phyloP scores from a whole-genome alignment of 768 basidiomycete species.

The Suillus spraguei region DNA sequence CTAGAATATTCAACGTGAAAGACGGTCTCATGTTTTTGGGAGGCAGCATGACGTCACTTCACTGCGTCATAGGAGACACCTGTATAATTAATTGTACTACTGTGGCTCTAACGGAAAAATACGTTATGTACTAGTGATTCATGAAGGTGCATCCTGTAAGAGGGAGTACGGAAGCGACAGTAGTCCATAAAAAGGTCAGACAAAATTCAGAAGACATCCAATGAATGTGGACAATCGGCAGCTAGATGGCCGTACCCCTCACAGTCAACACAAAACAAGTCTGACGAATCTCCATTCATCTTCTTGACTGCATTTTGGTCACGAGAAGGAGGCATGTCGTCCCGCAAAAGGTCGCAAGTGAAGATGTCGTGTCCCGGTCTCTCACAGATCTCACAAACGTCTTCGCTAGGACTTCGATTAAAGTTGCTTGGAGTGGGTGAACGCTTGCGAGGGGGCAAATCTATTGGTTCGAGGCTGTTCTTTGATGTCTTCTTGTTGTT shows the following conservation, averaged over 20 bases:
- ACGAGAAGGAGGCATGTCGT: conserved; percentile 40
- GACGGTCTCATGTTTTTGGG: conserved; percentile 2
- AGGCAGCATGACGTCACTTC: conserved; percentile 11
- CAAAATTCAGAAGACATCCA: conserved; percentile 74
- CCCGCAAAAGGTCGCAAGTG: conserved; percentile 74
- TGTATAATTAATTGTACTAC: neutral
- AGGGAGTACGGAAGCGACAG: conserved; percentile 13
- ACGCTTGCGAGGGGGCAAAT: conserved; percentile 27
- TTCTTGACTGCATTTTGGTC: conserved; percentile 16
- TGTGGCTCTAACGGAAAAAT: conserved; percentile 8
- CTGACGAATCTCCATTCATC: conserved; percentile 25
- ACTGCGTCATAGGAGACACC: conserved; percentile 18
- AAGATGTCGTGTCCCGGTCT: conserved; percentile 85
- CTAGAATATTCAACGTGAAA: neutral
- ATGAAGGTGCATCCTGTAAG: conserved; percentile 13
- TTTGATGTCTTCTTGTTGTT: conserved; percentile 60
- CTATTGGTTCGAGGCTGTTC: conserved; percentile 43
- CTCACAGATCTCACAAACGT: conserved; percentile 86
- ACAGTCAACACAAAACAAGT: conserved; percentile 80
- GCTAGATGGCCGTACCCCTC: conserved; percentile 79
- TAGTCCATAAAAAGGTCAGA: neutral
- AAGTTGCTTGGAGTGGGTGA: conserved; percentile 27
- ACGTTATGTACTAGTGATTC: conserved; percentile 21
- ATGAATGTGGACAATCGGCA: conserved; percentile 79
- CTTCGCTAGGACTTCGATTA: conserved; percentile 31